Evolutionary conservation across 257 asterid species (phyloP).

Genomic region (Przewalskia tangutica): DNA sequence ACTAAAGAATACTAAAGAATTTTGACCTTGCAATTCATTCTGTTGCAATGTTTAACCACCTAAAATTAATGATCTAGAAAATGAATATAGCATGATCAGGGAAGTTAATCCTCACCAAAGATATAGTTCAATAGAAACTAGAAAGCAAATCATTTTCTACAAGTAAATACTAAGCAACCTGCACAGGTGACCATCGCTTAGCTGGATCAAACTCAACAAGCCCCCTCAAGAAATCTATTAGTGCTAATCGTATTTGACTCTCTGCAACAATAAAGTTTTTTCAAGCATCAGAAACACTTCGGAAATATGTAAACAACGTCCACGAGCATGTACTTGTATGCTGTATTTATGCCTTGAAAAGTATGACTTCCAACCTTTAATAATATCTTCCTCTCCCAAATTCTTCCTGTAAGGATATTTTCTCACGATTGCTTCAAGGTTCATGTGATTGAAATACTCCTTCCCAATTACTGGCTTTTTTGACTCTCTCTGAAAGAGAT

Average conservation of each 20-base stretch:
- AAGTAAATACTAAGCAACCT: constrained; percentile 38
- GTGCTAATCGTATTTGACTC: constrained; percentile 63
- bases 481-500: constrained; percentile 63
- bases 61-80: background rate
- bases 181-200: constrained; percentile 97
- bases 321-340: background rate
- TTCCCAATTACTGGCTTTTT: constrained; percentile 82
- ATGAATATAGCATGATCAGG: background rate
- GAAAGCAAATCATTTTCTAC: constrained; percentile 8
- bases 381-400: constrained; percentile 59
- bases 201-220: constrained; percentile 96
- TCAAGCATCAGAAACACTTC: constrained; percentile 7
- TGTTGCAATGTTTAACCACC: background rate
- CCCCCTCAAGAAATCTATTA: constrained; percentile 93
- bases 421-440: constrained; percentile 72
- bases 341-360: background rate
- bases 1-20: background rate
- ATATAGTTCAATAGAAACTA: background rate
- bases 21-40: background rate
- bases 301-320: constrained; percentile 10
- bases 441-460: constrained; percentile 88
- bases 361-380: constrained; percentile 50
- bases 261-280: constrained; percentile 40
- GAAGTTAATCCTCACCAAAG: background rate
- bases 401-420: constrained; percentile 81